phyloP scores from a whole-genome alignment of 2,329 filamentous ascomycete species.

The Fusarium stilboides region DNA sequence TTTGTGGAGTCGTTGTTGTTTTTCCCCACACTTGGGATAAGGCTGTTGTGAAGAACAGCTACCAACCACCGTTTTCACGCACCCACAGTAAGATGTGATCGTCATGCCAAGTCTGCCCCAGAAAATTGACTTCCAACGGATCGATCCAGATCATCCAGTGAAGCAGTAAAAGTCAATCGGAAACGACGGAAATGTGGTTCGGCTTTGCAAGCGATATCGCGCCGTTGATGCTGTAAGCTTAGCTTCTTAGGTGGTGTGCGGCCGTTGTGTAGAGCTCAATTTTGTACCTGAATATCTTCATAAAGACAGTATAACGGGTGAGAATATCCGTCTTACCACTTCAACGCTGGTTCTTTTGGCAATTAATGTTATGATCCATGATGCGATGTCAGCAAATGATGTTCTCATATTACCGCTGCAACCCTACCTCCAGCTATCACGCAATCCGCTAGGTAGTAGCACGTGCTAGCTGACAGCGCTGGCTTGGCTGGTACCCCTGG shows the following conservation, averaged over 20 bases:
- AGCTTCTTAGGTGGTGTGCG: no score
- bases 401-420: not conserved
- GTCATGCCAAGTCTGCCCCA: not conserved
- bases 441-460: slow-evolving; percentile 9
- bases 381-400: not conserved
- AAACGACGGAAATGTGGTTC: no score
- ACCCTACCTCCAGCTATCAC: slow-evolving; percentile 2
- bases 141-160: not conserved
- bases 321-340: not conserved
- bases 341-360: not conserved
- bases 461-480: not conserved
- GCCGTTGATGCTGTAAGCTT: no score
- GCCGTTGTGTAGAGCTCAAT: no score
- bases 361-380: not conserved
- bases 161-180: not conserved
- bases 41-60: not conserved
- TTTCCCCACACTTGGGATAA: slow-evolving; percentile 11
- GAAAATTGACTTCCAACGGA: not conserved
- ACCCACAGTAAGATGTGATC: not conserved
- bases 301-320: not conserved
- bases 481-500: not conserved
- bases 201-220: no score
- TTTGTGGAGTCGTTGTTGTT: not conserved
- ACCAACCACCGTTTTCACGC: not conserved
- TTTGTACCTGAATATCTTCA: no score